Evolutionary conservation across 768 basidiomycete species (phyloP), one percentile per base, ranked within the genome.

Genomic region (Lepiota brunneoincarnata): DNA sequence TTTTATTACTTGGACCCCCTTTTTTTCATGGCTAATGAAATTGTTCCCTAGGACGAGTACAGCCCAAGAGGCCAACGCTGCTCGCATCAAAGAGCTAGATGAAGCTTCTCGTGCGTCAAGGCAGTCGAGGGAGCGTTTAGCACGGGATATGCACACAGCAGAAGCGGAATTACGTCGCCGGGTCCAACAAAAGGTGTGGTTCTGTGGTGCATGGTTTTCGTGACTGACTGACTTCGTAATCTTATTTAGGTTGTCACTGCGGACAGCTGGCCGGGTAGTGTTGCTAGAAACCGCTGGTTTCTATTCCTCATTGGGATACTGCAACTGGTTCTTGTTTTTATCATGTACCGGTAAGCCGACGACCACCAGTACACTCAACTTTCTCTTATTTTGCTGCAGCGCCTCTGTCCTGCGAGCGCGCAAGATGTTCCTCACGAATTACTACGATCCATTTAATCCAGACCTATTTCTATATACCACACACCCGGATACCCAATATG

Each of bases 371-470:
- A n/a, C 15, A n/a, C 21, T 23, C 18, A 31, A 14, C 34, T 54
- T 64, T 23, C 63, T 54, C 54, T 51, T 26, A 47, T 6, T 18
- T 26, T 26, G 43, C 14, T 59, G 3, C 56, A 83, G 88, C 59
- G 58, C 82, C 60, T 75, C 77, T 55, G 60, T 69, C 43, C 65
- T 67, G 26, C 75, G 72, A 44, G 81, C 86, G 41, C 75, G 67
- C 62, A 73, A 79, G 20, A 70, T 82, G 26, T 91, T 88, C 68
- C 73, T 89, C 61, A 86, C 83, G 56, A 84, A 80, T 55, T 91
- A 89, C 60, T 89, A 86, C 61, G 88, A 92, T 64, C 85, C 89
- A 53, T 82, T 88, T 69, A 81, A 87, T 64, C 84, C 86, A 14
- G 84, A 89, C 62, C 75, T 89, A 49, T 79, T 87, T 64, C 68